Conservation (phyloP, 768 basidiomycete genomes). For the Lanmaoa pseudosensibilis region DNA sequence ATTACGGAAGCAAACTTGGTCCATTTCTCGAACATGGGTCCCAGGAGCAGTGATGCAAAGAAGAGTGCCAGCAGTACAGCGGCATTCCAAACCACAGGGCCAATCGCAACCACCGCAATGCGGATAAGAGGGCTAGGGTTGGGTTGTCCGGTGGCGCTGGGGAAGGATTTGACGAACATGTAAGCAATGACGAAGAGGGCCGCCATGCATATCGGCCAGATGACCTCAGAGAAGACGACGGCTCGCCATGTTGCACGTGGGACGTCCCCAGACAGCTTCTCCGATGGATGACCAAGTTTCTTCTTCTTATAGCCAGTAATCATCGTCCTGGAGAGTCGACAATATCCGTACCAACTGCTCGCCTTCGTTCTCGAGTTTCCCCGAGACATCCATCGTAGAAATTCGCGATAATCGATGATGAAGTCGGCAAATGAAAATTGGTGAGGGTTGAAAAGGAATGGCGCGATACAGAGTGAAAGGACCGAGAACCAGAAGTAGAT, state of each 20-base stretch:
- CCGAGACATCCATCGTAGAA: conserved; percentile 98
- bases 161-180: conserved; percentile 94
- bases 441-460: conserved; percentile 99
- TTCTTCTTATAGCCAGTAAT: conserved; percentile 99
- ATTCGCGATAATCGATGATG: conserved; percentile 98
- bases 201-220: conserved; percentile 78
- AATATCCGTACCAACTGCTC: conserved; percentile 99
- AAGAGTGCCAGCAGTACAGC: conserved; percentile 82
- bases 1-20: conserved; percentile 88
- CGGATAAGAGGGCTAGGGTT: conserved; percentile 87
- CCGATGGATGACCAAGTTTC: conserved; percentile 94
- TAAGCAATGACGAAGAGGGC: conserved; percentile 80
- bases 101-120: conserved; percentile 83
- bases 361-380: conserved; percentile 96
- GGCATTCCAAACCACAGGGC: conserved; percentile 95
- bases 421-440: conserved; percentile 98
- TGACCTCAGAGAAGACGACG: conserved; percentile 80
- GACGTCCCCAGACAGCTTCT: conserved; percentile 93
- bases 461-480: conserved; percentile 90
- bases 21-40: conserved; percentile 84
- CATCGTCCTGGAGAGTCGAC: conserved; percentile 93
- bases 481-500: conserved; percentile 99
- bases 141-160: conserved; percentile 54
- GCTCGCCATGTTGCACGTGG: conserved; percentile 87
- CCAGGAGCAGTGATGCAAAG: conserved; percentile 89